Base-by-base conservation (phyloP, 1,284 basidiomycete genomes). In the Ganoderma multipileum region DNA sequence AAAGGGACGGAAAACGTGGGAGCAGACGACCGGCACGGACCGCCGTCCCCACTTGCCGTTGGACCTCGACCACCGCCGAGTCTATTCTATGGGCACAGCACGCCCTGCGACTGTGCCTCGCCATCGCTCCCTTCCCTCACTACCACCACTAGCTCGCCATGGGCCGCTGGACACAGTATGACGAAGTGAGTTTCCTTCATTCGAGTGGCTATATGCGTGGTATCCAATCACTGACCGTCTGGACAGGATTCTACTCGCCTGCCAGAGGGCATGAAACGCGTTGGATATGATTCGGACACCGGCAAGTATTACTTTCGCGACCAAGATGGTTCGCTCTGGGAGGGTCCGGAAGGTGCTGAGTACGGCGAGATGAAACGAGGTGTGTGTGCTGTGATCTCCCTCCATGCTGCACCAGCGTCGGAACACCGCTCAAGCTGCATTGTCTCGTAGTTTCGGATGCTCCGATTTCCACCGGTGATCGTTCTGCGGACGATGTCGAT, bases 91-190 rank as follows among this genome's bases (percentile, higher is more conserved):
- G 11, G 11, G 30, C 63, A 38, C 36, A 55, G 42, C 50, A 42
- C 55, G 12, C 39, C 58, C 3, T 55, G 61, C 63, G 7, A 36
- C 63, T 44, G 66, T 50, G 41, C 61, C 59, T 68, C 64, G 50
- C 28, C 63, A 41, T 28, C 38, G 57, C 38, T n/a, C 28, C 57
- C 69, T 69, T 66, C 36, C 68, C 63, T 63, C 65, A 62, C 59
- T 2, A 69, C 71, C 61, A 73, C 70, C 68, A 65, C 68, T 55
- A 68, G 61, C n/a, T 41, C 41, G 64, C 41, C 55, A 82, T 82
- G 81, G 80, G 81, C 55, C 79, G 81, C 54, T 82, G 81, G 81
- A 80, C 81, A 38, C 81, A 82, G 71, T 82, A 82, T 64, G 81
- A 82, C 68, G 81, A 83, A 72, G 81, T 81, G 66, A 63, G 75